Evolutionary conservation across 2,329 filamentous ascomycete genomes (phyloP).

Genomic region (Xylaria polymorpha): DNA sequence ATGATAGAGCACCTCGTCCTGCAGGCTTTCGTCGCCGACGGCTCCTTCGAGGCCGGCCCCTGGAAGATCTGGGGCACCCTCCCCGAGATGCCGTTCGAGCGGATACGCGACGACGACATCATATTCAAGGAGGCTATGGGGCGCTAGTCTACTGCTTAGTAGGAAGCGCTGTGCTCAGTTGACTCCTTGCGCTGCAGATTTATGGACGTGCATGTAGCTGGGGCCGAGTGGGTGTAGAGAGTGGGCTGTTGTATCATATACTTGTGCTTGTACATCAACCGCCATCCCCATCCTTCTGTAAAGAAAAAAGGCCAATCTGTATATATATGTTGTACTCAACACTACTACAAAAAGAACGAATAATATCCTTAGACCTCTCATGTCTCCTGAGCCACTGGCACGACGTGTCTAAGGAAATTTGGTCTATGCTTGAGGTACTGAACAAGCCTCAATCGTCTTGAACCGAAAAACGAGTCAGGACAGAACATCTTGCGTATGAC

Average conservation of each 20-base stretch:
- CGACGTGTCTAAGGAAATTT: too few relatives aligned
- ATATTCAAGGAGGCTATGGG: constrained; percentile 29
- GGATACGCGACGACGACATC: constrained; percentile 48
- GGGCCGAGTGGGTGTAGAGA: neutral
- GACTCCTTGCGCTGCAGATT: neutral
- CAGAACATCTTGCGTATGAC: neutral
- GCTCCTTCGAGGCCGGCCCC: constrained; percentile 59
- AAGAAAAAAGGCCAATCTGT: constrained; percentile 7
- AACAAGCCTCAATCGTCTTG: neutral
- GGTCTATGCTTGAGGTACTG: neutral
- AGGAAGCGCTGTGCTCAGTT: neutral
- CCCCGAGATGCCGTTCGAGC: constrained; percentile 62
- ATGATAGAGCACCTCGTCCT: constrained; percentile 74
- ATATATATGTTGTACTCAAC: constrained; percentile 32
- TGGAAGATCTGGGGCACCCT: constrained; percentile 77
- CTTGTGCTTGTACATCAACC: constrained; percentile 15
- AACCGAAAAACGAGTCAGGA: too few relatives aligned
- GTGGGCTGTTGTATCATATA: constrained; percentile 21
- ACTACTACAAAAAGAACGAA: neutral
- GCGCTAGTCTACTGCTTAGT: neutral
- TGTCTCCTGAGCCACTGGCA: neutral
- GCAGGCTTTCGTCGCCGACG: constrained; percentile 59
- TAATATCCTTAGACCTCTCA: neutral
- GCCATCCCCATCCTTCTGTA: neutral
- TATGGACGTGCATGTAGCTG: neutral